Base-by-base conservation (phyloP, 164 flowering plant species). In the Paratinospora sagittata region DNA sequence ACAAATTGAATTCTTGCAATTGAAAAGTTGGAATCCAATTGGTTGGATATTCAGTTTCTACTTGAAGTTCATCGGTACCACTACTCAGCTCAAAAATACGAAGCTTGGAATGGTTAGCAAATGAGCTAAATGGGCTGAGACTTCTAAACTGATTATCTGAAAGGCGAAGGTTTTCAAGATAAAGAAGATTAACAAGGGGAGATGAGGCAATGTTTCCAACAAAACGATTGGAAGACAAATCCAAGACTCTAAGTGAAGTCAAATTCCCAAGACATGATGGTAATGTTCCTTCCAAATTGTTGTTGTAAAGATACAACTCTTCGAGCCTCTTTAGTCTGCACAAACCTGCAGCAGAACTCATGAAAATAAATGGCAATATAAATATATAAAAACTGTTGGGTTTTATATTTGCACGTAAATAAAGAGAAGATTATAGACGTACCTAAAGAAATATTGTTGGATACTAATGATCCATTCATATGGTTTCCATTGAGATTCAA, bases 11-110 rank as follows among this genome's bases (percentile, higher is more conserved):
- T 17, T 17, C 3, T 17, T 19, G 16, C 23, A 52, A n/a, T n/a
- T 52, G 58, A n/a, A 52, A 52, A 52, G 58, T 52, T 2, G 58
- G 58, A 52, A 52, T n/a, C 58, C 58, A 52, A n/a, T 52, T 52
- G 6, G 21, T 52, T 52, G 58, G 58, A 52, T 52, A 16, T 17
- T 52, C 58, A 52, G 23, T 19, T 52, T 52, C 58, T n/a, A 52
- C 58, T 17, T 16, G n/a, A n/a, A 52, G n/a, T 17, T 52, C 6
- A 52, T 52, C 19, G 7, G 7, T 6, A n/a, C n/a, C 58, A 17
- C 58, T 6, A n/a, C 3, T n/a, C 17, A 52, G 23, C 8, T 52
- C 7, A 52, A 52, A 52, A 16, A 16, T 6, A 52, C 13, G 17
- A 6, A 52, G 58, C 19, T 52, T 52, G 58, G 58, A 52, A n/a